A percentile compares a stretch with the other conserved stretches of the same genome.
These are phyloP conservation scores for Sutorius australiensis DNA, from an alignment of 768 basidiomycete species.

Conservation along the genomic window DNA sequence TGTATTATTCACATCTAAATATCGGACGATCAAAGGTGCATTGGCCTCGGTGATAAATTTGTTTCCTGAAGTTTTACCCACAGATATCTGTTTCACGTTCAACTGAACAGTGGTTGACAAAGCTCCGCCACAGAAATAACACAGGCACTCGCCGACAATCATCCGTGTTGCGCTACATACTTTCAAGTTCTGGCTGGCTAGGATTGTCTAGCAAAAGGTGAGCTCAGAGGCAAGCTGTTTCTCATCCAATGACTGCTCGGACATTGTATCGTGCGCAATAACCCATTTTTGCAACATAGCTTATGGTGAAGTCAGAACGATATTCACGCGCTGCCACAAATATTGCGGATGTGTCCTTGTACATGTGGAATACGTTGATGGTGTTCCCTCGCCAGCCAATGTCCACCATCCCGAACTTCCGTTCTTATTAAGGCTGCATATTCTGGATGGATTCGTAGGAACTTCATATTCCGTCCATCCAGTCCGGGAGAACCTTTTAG, in stretches of 20 bases:
- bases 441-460: not conserved
- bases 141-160: not conserved
- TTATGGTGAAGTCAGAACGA: not conserved
- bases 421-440: constrained; percentile 4
- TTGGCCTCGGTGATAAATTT: not conserved
- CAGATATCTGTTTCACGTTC: not conserved
- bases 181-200: not conserved
- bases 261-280: not conserved
- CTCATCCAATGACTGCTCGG: not conserved
- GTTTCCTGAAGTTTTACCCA: not conserved
- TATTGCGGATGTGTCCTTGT: not conserved
- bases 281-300: not conserved
- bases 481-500: not conserved
- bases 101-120: not conserved
- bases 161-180: not conserved
- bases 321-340: constrained; percentile 10
- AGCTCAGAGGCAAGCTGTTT: not conserved
- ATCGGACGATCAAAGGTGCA: constrained; percentile 2
- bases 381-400: constrained; percentile 8
- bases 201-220: not conserved
- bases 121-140: not conserved
- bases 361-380: constrained; percentile 7
- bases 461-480: not conserved
- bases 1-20: not conserved
- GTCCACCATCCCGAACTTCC: not conserved